phyloP scores from a whole-genome alignment of 768 basidiomycete genomes.

The Filobasidium wieringae region DNA sequence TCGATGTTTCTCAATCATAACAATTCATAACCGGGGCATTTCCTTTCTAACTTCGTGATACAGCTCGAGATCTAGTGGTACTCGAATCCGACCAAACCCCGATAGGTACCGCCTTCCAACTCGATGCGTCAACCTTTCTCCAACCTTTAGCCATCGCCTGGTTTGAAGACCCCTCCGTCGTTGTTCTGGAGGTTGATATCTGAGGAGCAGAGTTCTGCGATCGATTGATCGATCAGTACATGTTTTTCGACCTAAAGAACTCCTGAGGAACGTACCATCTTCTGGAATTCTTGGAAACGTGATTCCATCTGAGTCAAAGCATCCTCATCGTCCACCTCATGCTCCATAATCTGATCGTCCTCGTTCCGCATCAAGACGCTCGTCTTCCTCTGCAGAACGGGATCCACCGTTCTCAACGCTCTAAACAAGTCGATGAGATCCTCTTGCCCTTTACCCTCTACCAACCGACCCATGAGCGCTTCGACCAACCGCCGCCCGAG shows the following conservation, averaged over 20 bases:
- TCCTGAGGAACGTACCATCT: not conserved
- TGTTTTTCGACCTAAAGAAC: not conserved
- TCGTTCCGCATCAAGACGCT: not conserved
- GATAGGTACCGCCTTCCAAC: not conserved
- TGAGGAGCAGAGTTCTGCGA: not conserved
- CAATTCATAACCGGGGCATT: no score
- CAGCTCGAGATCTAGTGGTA: no score
- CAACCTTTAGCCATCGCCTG: not conserved
- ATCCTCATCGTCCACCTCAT: not conserved
- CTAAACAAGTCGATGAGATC: not conserved
- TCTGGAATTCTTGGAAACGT: not conserved
- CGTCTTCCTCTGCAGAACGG: not conserved
- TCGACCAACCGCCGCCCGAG: not conserved
- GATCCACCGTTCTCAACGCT: not conserved
- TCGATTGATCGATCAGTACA: not conserved
- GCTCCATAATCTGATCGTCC: not conserved
- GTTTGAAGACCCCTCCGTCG: not conserved
- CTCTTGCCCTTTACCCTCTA: not conserved
- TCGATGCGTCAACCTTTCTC: not conserved
- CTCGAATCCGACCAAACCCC: no score
- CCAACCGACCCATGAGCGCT: not conserved
- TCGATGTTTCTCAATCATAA: no score
- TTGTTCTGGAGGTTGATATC: not conserved
- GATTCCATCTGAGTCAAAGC: slow-evolving; percentile 1
- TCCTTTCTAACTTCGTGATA: no score